Percentiles rank a stretch among this genome's conserved stretches.
Conservation (phyloP, 345 rosid species). For the Euphorbia peplus region DNA sequence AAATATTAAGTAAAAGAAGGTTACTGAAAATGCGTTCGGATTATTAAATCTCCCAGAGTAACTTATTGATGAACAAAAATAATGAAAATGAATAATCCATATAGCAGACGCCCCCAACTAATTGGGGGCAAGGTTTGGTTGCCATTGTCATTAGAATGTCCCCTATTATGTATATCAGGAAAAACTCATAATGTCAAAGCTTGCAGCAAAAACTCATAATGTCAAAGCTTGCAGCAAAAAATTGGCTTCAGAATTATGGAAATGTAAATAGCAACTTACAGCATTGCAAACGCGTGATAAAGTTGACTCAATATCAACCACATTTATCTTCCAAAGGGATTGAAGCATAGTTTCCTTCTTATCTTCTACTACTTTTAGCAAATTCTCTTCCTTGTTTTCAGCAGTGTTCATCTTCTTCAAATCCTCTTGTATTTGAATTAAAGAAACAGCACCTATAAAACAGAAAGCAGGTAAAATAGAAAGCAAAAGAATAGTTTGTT, state of each 20-base stretch:
- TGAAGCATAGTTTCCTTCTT: slow-evolving; percentile 81
- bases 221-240: neutral
- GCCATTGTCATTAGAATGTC: neutral
- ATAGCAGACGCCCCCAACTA: too few relatives aligned
- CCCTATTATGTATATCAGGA: neutral
- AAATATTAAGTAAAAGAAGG: too few relatives aligned
- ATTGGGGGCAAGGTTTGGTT: too few relatives aligned
- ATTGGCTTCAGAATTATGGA: neutral
- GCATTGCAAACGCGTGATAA: slow-evolving; percentile 75
- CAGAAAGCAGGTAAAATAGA: neutral
- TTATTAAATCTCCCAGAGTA: too few relatives aligned
- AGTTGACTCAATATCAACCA: slow-evolving; percentile 84
- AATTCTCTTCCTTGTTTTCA: slow-evolving; percentile 66
- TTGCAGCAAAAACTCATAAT: too few relatives aligned
- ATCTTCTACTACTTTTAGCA: slow-evolving; percentile 66
- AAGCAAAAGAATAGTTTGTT: slow-evolving; percentile 3
- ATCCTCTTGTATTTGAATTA: slow-evolving; percentile 79
- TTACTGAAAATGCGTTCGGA: too few relatives aligned
- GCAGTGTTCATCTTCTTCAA: slow-evolving; percentile 58
- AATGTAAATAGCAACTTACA: slow-evolving; percentile 42
- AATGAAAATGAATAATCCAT: too few relatives aligned
- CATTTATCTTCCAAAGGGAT: slow-evolving; percentile 94
- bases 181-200: neutral
- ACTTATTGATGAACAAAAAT: too few relatives aligned
- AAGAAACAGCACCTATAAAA: slow-evolving; percentile 71